phyloP scores from a whole-genome alignment of 768 basidiomycete species.

The Hypholoma fasciculare region DNA sequence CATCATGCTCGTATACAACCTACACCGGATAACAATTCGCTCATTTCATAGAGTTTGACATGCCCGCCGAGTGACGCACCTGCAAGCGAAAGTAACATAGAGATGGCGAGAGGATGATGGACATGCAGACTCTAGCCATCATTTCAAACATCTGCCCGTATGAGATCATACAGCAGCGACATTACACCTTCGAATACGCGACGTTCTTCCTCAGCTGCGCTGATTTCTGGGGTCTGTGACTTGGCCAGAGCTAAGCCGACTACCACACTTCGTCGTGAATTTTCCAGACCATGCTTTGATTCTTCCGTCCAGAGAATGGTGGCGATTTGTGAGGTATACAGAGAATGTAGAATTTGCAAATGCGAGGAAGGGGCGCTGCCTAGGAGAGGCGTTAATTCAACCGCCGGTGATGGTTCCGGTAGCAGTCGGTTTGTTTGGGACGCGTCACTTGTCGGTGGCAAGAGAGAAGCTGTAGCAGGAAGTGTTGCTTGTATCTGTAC shows the following conservation, averaged over 20 bases:
- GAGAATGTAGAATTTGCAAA: constrained; percentile 67
- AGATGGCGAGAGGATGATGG: background rate
- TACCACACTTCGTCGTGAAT: constrained; percentile 58
- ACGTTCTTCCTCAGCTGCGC: constrained; percentile 39
- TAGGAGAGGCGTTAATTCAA: constrained; percentile 76
- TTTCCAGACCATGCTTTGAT: constrained; percentile 37
- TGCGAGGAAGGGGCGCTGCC: constrained; percentile 73
- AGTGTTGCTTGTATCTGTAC: constrained; percentile 79
- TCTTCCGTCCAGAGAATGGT: constrained; percentile 75
- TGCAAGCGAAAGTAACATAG: background rate
- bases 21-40: too few relatives aligned
- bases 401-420: constrained; percentile 67
- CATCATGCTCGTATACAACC: too few relatives aligned
- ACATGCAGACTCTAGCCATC: background rate
- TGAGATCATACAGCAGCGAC: constrained; percentile 39
- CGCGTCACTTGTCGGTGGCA: constrained; percentile 37
- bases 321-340: constrained; percentile 87
- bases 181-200: constrained; percentile 51
- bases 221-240: constrained; percentile 20
- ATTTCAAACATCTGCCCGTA: constrained; percentile 18
- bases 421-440: constrained; percentile 37
- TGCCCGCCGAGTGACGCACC: background rate
- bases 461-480: constrained; percentile 60
- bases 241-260: constrained; percentile 72
- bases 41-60: too few relatives aligned